These are phyloP conservation scores for Calonectria honghensis DNA, from an alignment of 2,329 filamentous ascomycete genomes.

Conservation along the genomic window DNA sequence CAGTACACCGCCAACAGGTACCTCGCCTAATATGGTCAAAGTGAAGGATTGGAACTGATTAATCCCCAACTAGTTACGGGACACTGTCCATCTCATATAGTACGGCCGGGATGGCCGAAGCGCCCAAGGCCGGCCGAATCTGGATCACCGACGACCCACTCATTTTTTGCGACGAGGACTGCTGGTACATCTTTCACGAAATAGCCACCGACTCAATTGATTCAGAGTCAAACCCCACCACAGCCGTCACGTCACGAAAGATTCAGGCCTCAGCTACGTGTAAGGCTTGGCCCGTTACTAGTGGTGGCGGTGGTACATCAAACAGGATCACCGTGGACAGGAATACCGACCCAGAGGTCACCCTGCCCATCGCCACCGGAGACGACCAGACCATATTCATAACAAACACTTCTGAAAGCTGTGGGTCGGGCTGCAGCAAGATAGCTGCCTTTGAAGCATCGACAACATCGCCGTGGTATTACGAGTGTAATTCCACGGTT, in stretches of 20 bases:
- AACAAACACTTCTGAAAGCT: slow-evolving; percentile 41
- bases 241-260: slow-evolving; percentile 46
- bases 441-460: slow-evolving; percentile 51
- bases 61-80: slow-evolving; percentile 59
- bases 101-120: slow-evolving; percentile 43
- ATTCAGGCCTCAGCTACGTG: slow-evolving; percentile 40
- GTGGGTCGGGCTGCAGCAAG: slow-evolving; percentile 46
- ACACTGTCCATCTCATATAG: slow-evolving; percentile 59
- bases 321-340: slow-evolving; percentile 41
- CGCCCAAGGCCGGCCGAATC: slow-evolving; percentile 57
- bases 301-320: slow-evolving; percentile 44
- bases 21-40: neutral
- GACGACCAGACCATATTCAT: slow-evolving; percentile 49
- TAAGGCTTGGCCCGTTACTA: slow-evolving; percentile 44
- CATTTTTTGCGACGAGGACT: slow-evolving; percentile 58
- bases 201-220: slow-evolving; percentile 42
- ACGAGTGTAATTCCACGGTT: slow-evolving; percentile 50
- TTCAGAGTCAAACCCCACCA: slow-evolving; percentile 41
- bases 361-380: slow-evolving; percentile 41
- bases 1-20: slow-evolving; percentile 66
- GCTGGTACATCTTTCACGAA: slow-evolving; percentile 63
- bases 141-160: slow-evolving; percentile 56
- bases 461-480: slow-evolving; percentile 46
- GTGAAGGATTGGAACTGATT: neutral
- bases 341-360: slow-evolving; percentile 28